A percentile compares a stretch with the other conserved stretches of the same genome.
Evolutionary conservation across 495 filamentous ascomycete genomes (phyloP).

Genomic region (Massariosphaeria phaeospora): DNA sequence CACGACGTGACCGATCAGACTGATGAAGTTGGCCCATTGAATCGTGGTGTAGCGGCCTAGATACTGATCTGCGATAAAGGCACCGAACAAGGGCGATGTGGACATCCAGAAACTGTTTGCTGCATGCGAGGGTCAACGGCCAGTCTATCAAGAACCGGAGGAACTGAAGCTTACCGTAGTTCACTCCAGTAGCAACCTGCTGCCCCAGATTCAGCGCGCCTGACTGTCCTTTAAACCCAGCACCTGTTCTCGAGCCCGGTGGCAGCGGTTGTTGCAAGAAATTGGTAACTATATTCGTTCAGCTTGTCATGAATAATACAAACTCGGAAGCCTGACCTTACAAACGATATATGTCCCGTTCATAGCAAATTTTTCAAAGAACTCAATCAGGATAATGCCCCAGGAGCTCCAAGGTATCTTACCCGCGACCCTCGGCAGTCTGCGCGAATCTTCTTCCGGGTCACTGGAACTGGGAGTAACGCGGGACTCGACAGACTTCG

Average conservation of each 20-base stretch:
- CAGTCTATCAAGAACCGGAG: no score
- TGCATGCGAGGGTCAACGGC: no score
- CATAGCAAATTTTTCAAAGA: conserved; percentile 73
- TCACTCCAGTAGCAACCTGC: conserved; percentile 60
- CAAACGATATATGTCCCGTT: conserved; percentile 58
- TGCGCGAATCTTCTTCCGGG: conserved; percentile 55
- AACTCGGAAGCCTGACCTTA: background rate
- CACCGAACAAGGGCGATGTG: conserved; percentile 61
- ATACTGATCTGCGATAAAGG: conserved; percentile 66
- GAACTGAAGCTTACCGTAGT: conserved; percentile 47
- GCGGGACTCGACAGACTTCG: no score
- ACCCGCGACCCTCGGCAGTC: conserved; percentile 60
- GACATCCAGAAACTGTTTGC: conserved; percentile 74
- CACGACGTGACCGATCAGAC: conserved; percentile 61
- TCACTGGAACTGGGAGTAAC: no score
- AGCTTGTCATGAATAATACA: background rate
- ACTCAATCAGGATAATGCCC: conserved; percentile 66
- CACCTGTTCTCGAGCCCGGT: conserved; percentile 56
- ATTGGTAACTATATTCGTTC: conserved; percentile 46
- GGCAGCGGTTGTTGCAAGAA: conserved; percentile 56
- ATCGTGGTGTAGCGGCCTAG: conserved; percentile 70
- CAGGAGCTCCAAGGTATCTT: conserved; percentile 59
- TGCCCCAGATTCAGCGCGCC: conserved; percentile 67
- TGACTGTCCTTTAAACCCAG: conserved; percentile 47
- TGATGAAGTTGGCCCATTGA: conserved; percentile 51